These are phyloP conservation scores for Nitzschia inconspicua DNA, from an alignment of 108 stramenopile genomes.

Conservation along the genomic window DNA sequence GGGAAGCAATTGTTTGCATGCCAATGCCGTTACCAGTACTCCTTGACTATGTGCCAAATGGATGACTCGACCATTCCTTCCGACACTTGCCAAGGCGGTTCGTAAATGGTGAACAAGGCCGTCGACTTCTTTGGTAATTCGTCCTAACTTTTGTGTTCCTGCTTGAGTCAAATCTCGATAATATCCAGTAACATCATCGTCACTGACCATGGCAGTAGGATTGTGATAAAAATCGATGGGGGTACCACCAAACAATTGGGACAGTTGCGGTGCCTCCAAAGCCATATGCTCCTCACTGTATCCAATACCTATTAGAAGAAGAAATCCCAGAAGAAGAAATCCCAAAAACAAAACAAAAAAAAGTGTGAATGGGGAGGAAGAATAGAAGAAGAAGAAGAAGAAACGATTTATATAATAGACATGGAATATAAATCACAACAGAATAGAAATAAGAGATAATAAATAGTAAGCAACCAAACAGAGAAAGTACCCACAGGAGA, in stretches of 20 bases:
- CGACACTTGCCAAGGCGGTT: slow-evolving; percentile 54
- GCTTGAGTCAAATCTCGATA: slow-evolving; percentile 80
- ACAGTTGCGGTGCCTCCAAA: slow-evolving; percentile 48
- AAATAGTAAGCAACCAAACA: no score
- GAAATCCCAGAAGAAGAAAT: no score
- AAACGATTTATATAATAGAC: no score
- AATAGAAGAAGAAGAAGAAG: no score
- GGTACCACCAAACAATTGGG: slow-evolving; percentile 59
- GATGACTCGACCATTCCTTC: slow-evolving; percentile 65
- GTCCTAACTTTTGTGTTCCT: slow-evolving; percentile 68
- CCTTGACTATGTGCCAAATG: slow-evolving; percentile 91
- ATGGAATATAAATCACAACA: no score
- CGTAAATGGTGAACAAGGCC: slow-evolving; percentile 60
- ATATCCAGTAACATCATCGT: slow-evolving; percentile 73
- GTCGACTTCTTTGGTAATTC: slow-evolving; percentile 80
- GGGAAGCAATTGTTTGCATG: slow-evolving; percentile 54
- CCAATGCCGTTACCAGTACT: slow-evolving; percentile 77
- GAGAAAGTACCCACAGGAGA: no score
- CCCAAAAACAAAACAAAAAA: no score
- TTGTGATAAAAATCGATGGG: slow-evolving; percentile 78
- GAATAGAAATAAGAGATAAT: no score
- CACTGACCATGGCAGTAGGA: slow-evolving; percentile 72
- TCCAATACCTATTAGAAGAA: no score
- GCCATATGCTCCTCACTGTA: slow-evolving; percentile 64
- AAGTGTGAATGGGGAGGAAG: no score